Percentiles rank a stretch among this genome's conserved stretches.
Evolutionary conservation across 2,329 filamentous ascomycete species (phyloP).

Genomic region (Aspergillus luchuensis): DNA sequence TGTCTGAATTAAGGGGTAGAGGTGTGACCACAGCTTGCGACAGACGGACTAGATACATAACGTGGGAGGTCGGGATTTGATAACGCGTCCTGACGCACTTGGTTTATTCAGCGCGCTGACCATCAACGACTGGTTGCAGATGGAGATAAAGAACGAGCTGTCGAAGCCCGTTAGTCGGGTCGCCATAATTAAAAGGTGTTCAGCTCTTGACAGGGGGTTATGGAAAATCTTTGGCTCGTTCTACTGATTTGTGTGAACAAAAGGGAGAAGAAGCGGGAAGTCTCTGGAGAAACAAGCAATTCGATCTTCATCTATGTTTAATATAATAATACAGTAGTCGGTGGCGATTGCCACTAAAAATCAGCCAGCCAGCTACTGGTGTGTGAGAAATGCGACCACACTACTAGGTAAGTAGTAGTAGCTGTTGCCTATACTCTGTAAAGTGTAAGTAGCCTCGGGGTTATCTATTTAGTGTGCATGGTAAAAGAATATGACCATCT

Average conservation of each 20-base stretch:
- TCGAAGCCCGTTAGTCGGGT: not conserved
- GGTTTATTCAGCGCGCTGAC: not conserved
- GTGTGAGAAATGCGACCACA: too few relatives aligned
- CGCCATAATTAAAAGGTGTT: not conserved
- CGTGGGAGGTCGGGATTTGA: not conserved
- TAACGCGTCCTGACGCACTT: conserved; percentile 6
- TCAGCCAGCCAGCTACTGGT: too few relatives aligned
- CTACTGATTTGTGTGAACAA: not conserved
- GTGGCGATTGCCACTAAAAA: too few relatives aligned
- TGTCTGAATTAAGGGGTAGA: not conserved
- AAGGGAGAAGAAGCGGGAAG: not conserved
- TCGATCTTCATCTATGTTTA: not conserved
- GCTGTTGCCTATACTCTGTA: too few relatives aligned
- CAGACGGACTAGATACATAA: not conserved
- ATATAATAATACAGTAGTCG: too few relatives aligned
- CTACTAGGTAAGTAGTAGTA: too few relatives aligned
- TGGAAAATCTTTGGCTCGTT: not conserved
- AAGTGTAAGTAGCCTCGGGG: too few relatives aligned
- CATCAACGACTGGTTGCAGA: not conserved
- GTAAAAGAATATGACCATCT: not conserved
- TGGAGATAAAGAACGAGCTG: conserved; percentile 1
- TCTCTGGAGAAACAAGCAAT: not conserved
- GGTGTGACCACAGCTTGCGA: not conserved
- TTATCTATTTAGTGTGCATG: not conserved
- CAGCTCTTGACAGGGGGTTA: not conserved